These are phyloP conservation scores for Dendrobium huoshanense DNA, from an alignment of 106 monocot genomes.

Conservation along the genomic window DNA sequence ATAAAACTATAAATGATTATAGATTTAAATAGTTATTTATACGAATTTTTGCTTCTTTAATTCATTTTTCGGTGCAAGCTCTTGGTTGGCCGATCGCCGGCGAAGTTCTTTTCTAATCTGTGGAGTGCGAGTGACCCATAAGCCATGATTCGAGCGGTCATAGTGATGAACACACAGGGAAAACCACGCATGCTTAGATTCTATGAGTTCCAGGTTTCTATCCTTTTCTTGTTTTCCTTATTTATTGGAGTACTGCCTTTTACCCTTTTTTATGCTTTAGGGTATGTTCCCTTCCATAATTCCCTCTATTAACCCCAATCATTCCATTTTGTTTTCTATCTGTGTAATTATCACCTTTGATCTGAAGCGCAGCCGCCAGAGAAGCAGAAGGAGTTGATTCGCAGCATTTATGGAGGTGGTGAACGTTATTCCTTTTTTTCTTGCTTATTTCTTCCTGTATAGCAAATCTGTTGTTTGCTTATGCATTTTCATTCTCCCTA, in stretches of 20 bases:
- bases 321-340: neutral
- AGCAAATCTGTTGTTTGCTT: constrained; percentile 3
- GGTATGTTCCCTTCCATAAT: neutral
- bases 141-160: constrained; percentile 80
- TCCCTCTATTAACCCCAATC: neutral
- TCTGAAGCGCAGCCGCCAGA: constrained; percentile 30
- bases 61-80: too few relatives aligned
- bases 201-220: constrained; percentile 67
- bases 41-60: too few relatives aligned
- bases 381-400: constrained; percentile 49
- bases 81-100: neutral
- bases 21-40: too few relatives aligned
- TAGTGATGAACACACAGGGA: constrained; percentile 84
- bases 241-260: neutral
- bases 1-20: too few relatives aligned
- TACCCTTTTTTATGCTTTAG: neutral
- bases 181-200: constrained; percentile 81
- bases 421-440: neutral
- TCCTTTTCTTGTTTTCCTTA: neutral
- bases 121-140: neutral
- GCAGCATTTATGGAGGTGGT: constrained; percentile 39
- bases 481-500: neutral
- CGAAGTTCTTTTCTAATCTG: neutral
- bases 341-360: neutral
- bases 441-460: neutral